Conservation (phyloP, 345 rosid genomes). For the Pugionium cornutum region DNA sequence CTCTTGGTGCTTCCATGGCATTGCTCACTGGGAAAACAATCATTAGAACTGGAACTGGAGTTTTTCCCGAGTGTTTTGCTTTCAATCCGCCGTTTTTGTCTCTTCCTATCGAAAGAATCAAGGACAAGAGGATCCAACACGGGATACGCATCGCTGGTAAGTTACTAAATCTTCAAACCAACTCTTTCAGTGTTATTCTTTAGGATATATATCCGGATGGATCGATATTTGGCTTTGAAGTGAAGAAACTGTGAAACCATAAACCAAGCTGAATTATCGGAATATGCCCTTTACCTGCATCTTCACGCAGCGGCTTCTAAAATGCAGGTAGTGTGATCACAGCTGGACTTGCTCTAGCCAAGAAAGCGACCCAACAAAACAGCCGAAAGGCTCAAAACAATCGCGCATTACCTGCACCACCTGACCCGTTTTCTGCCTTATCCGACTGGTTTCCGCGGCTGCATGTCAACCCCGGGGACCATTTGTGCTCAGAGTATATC, state of each 20-base stretch:
- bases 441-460: constrained; percentile 69
- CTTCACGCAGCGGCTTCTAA: not conserved
- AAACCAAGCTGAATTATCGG: too few relatives aligned
- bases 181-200: not conserved
- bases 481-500: constrained; percentile 72
- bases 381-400: constrained; percentile 28
- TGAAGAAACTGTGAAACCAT: too few relatives aligned
- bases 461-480: constrained; percentile 65
- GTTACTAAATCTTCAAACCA: constrained; percentile 31
- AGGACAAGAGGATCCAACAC: constrained; percentile 60
- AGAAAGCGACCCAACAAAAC: constrained; percentile 45
- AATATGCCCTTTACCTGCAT: too few relatives aligned
- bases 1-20: constrained; percentile 87
- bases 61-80: constrained; percentile 59
- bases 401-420: constrained; percentile 50
- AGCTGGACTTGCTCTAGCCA: constrained; percentile 75
- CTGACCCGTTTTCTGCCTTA: constrained; percentile 53
- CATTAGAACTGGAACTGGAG: constrained; percentile 61
- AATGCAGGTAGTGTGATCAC: constrained; percentile 69
- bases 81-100: constrained; percentile 88
- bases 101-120: constrained; percentile 70
- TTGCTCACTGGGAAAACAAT: constrained; percentile 73
- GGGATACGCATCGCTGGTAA: constrained; percentile 68
- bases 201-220: not conserved
- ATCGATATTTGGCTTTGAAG: too few relatives aligned